Evolutionary conservation across 2,329 filamentous ascomycete genomes (phyloP).

Genomic region (Shiraia sp.): DNA sequence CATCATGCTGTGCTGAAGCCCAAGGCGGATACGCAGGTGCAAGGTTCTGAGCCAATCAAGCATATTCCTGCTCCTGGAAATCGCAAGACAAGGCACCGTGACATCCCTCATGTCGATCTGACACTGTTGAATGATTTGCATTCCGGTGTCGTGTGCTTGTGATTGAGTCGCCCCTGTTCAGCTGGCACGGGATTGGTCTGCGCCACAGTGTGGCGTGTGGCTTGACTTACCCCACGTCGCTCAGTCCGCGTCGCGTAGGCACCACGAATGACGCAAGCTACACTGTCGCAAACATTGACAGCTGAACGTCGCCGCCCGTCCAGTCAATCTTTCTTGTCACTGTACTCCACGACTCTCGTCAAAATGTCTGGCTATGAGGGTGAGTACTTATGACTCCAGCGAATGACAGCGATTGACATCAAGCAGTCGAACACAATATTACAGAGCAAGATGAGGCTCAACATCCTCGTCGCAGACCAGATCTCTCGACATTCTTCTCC

Average conservation of each 20-base stretch:
- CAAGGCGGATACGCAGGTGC: no score
- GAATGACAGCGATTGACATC: slow-evolving; percentile 20
- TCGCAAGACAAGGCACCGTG: no score
- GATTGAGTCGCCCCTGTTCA: not conserved
- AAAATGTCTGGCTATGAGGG: slow-evolving; percentile 55
- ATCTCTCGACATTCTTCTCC: slow-evolving; percentile 68
- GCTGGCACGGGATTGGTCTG: not conserved
- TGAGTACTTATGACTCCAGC: slow-evolving; percentile 26
- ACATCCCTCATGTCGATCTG: no score
- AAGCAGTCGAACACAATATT: slow-evolving; percentile 55
- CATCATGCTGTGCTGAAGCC: no score
- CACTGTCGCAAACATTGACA: slow-evolving; percentile 13
- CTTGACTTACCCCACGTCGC: not conserved
- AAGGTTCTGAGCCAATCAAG: no score
- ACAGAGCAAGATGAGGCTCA: slow-evolving; percentile 40
- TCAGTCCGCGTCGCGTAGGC: not conserved
- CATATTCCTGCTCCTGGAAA: no score
- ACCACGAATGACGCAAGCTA: slow-evolving; percentile 3
- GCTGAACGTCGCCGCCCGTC: slow-evolving; percentile 3
- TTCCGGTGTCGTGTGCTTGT: no score
- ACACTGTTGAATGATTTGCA: no score
- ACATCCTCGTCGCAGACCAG: slow-evolving; percentile 58
- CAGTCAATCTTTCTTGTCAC: slow-evolving; percentile 8
- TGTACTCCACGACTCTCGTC: slow-evolving; percentile 22
- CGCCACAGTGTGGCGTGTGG: not conserved